Evolutionary conservation across 371 early-diverging fungal species (phyloP), one percentile per base, ranked within the genome.

Genomic region (Mucor irregularis): DNA sequence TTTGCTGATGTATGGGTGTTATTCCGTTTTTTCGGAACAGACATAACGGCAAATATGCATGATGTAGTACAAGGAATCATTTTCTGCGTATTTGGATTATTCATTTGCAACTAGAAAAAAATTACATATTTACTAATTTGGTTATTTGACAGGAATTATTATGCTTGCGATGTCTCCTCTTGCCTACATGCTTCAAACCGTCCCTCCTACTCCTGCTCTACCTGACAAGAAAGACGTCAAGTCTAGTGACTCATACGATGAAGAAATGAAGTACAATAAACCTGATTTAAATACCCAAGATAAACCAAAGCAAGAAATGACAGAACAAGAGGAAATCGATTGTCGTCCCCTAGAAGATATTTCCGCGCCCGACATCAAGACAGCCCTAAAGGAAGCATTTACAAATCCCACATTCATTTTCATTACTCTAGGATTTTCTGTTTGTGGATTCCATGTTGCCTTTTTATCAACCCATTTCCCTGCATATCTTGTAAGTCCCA

Each of bases 381-480:
- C 49, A 2, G 69, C 63, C 5, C 38, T 73, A 3, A 64, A 54
- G 30, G 57, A 66, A 34, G 69, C 69, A 37, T 53, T 66, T 25
- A 56, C 59, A 3, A 53, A 64, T 6, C 53, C 66, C 5, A 63
- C 62, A 14, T 73, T 66, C 29, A 42, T 60, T 10, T 49, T 69
- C 26, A 61, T 73, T 24, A 53, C 64, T 6, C 33, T 66, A 11
- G 73, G 64, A 8, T 73, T 69, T 48, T 47, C 49, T 5, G 61
- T 64, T 10, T 73, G 73, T 57, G 73, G 73, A 2, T 73, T 63
- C 30, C 73, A 73, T 53, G 46, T 73, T 14, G 40, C 64, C 4
- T 73, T 73, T 29, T 37, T 73, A 19, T 35, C 64, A 1, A 69
- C 73, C 8, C 69, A 73, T 51, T 47, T 73, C 8, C 73, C 73